Evolutionary conservation across 2,329 filamentous ascomycete genomes (phyloP), one percentile per base, ranked within the genome.

Genomic region (Xylaria polymorpha): DNA sequence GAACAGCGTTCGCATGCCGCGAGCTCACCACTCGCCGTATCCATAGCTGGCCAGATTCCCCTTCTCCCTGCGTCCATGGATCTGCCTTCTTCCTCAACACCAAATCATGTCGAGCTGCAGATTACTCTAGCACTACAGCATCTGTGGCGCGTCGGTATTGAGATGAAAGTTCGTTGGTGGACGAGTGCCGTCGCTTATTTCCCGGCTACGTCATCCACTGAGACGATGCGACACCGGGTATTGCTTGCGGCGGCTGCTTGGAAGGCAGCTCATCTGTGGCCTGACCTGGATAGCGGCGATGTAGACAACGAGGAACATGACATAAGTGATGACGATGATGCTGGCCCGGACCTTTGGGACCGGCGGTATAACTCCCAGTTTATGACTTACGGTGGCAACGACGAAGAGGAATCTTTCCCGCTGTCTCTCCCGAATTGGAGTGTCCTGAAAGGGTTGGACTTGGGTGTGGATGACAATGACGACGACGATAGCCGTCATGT

Each of bases 11-110:
- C 44, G 12, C 14, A 60, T 44, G 39, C 22, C 20, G 64, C 60
- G 10, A 41, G 60, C 39, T 62, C 65, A 2, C 67, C 71, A 37
- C 66, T 75, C 35, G 73, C 72, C 4, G 81, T 95, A 18, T 90
- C 90, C 64, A 85, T 98, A 43, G 94, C 96, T 0, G 96, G 96
- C 0, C 96, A 98, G 80, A 98, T 99, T 59, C 94, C 95, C 1
- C 86, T 99, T 3, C 81, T 95, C 5, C 94, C 96, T 0, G 87
- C 90, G 4, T 91, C 87, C 4, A 98, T 98, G 95, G 75, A 81
- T 2, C 79, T 93, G 1, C 71, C 71, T 48, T 35, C 61, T 12
- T 85, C 87, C 4, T 67, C 77, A 0, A 77, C 63, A 29, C 53
- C 71, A 20, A 75, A 82, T 4, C 80, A 80, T 6, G 87, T 90